Evolutionary conservation across 345 rosid species (phyloP), one percentile per base, ranked within the genome.

Genomic region (Lagerstroemia speciosa): DNA sequence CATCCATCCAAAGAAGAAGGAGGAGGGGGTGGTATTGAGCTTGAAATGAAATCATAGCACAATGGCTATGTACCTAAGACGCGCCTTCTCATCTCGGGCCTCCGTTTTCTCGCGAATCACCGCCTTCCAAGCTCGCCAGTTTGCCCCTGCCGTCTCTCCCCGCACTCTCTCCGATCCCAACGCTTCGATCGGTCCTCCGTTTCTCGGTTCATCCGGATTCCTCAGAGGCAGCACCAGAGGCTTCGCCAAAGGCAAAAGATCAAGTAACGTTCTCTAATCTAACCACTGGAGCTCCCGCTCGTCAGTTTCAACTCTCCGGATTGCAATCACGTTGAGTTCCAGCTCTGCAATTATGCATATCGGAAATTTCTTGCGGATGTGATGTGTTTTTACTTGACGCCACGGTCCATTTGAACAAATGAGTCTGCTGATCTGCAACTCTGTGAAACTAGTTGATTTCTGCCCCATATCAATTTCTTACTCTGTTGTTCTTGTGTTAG

Each of bases 201-300:
- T 65, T 58, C 65, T 68, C 29, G 37, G 61, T 40, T 34, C 57
- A 76, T 62, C 75, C 64, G 79, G n/a, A n/a, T n/a, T n/a, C n/a
- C n/a, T n/a, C n/a, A n/a, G n/a, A n/a, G n/a, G 73, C 61, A 73
- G 52, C 79, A 78, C 82, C 65, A 85, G 97, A 58, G 91, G 91
- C 4, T 93, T 86, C 65, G 97, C 98, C 31, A 87, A 88, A 76
- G 92, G 79, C 60, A 86, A 79, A 78, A 86, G 76, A 76, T 84
- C 96, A 69, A 91, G 97, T 90, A 83, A 17, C n/a, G 27, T 26
- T 24, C 41, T 62, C n/a, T n/a, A n/a, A n/a, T 64, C 29, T 37
- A 58, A 17, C 38, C n/a, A 24, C 58, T 36, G 8, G 43, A 36
- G 40, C 37, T 31, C 38, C 22, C 37, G 17, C 3, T 43, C 2